A percentile compares a stretch with the other conserved stretches of the same genome.
These are phyloP conservation scores for Chytriomyces confervae DNA, from an alignment of 192 early-diverging fungal genomes.

Conservation along the genomic window DNA sequence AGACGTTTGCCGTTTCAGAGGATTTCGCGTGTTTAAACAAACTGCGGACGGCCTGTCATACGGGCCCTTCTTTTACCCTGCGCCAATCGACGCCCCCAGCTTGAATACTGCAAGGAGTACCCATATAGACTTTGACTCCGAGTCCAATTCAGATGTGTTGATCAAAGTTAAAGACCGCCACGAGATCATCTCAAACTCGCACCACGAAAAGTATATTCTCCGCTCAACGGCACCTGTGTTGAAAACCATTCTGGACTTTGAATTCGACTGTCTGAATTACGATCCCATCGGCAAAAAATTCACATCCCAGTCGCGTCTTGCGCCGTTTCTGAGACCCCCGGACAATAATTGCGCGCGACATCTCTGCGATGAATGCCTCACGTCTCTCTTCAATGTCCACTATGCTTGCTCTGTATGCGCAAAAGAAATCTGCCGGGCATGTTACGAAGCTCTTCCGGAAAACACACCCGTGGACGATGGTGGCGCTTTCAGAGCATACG, in stretches of 20 bases:
- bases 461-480: neutral
- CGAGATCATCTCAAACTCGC: neutral
- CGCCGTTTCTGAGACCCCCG: neutral
- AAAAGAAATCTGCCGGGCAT: slow-evolving; percentile 52
- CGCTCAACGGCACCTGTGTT: slow-evolving; percentile 13
- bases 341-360: slow-evolving; percentile 37
- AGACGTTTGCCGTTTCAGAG: slow-evolving; percentile 23
- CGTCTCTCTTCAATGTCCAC: slow-evolving; percentile 53
- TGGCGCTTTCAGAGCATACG: slow-evolving; percentile 36
- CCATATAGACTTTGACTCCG: neutral
- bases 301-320: neutral
- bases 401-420: slow-evolving; percentile 48
- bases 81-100: neutral
- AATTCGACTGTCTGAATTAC: neutral
- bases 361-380: slow-evolving; percentile 56
- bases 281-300: neutral
- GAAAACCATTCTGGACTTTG: neutral
- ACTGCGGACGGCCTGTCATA: neutral
- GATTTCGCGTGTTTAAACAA: slow-evolving; percentile 13
- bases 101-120: neutral
- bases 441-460: slow-evolving; percentile 36
- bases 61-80: neutral
- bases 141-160: too few relatives aligned
- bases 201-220: slow-evolving; percentile 24
- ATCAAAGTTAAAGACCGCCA: slow-evolving; percentile 8